phyloP scores from a whole-genome alignment of 2,329 filamentous ascomycete species.

The Neurospora sp. region DNA sequence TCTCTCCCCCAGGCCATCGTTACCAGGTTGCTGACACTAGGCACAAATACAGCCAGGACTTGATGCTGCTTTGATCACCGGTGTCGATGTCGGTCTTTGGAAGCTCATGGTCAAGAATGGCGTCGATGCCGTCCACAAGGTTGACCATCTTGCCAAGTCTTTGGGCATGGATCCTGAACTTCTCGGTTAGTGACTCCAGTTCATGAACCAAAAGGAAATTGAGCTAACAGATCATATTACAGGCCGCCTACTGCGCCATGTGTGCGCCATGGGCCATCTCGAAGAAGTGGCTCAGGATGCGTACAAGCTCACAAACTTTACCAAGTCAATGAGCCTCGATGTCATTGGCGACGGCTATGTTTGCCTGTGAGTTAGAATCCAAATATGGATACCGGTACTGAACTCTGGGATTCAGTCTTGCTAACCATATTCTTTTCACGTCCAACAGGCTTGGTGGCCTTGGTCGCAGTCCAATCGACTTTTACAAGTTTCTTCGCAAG shows the following conservation, averaged over 20 bases:
- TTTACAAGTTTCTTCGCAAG: conserved; percentile 21
- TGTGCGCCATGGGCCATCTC: conserved; percentile 30
- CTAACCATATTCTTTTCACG: background rate
- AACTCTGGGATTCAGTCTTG: background rate
- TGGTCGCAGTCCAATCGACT: conserved; percentile 18
- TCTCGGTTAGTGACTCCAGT: background rate
- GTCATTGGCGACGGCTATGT: conserved; percentile 26
- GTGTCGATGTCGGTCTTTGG: conserved; percentile 28
- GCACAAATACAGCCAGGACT: conserved; percentile 14
- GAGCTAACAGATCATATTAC: background rate
- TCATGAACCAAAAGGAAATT: too few species aligned
- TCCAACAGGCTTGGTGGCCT: conserved; percentile 5
- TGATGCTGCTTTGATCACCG: conserved; percentile 10
- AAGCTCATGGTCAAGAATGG: conserved; percentile 23
- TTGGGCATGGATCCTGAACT: conserved; percentile 9
- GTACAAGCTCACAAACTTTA: conserved; percentile 29
- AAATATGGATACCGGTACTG: background rate
- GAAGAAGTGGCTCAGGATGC: conserved; percentile 24
- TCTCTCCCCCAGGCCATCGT: background rate
- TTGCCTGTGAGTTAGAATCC: conserved; percentile 6
- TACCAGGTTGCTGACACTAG: background rate
- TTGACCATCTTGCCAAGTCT: conserved; percentile 23
- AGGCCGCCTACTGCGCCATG: conserved; percentile 27
- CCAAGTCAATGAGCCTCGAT: conserved; percentile 24
- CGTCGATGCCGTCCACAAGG: conserved; percentile 20